Conservation (phyloP, 129 eudicot species). For the Apium graveolens region DNA sequence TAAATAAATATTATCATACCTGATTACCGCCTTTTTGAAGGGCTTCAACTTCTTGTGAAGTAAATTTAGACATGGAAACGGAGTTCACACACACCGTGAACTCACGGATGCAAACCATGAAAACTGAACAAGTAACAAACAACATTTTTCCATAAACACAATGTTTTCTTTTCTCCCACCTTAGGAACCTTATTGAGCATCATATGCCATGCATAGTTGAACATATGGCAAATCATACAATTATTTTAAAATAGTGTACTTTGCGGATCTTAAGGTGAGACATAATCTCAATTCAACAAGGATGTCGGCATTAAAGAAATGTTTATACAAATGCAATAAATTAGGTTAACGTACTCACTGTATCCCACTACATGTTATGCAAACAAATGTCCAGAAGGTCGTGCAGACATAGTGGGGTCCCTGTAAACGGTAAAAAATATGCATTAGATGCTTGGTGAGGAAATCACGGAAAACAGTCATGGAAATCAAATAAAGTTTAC, state of each 20-base stretch:
- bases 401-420: slow-evolving; percentile 98
- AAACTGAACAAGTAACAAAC: not conserved
- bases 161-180: slow-evolving; percentile 8
- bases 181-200: not conserved
- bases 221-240: not conserved
- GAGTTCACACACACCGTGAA: slow-evolving; percentile 94
- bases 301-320: not conserved
- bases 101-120: slow-evolving; percentile 63
- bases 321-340: slow-evolving; percentile 3
- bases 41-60: slow-evolving; percentile 86
- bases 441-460: not conserved
- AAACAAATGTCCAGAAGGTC: slow-evolving; percentile 85
- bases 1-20: slow-evolving; percentile 30
- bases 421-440: slow-evolving; percentile 30
- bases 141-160: not conserved
- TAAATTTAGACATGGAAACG: slow-evolving; percentile 88
- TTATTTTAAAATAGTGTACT: not conserved
- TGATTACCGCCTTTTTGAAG: slow-evolving; percentile 95
- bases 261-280: not conserved
- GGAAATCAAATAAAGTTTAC: not conserved
- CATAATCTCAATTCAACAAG: not conserved
- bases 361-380: slow-evolving; percentile 87
- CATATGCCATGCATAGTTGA: not conserved
- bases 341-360: slow-evolving; percentile 54
- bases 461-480: not conserved